Evolutionary conservation across 768 basidiomycete genomes (phyloP).

Genomic region (Leucocoprinus leucothites): DNA sequence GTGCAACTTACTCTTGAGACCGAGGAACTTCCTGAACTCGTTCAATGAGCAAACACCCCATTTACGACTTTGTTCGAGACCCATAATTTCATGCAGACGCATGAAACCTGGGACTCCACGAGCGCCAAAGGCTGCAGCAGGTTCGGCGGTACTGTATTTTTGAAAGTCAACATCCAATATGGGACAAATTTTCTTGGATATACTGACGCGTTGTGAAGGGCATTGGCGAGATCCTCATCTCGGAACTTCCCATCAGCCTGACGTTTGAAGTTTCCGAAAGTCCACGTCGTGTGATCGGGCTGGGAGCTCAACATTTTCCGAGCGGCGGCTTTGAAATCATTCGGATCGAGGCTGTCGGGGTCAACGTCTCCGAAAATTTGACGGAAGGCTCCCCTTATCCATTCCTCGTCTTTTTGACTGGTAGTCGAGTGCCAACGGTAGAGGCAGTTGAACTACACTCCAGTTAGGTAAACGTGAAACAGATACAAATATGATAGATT

Average conservation of each 20-base stretch:
- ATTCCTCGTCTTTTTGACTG: conserved; percentile 66
- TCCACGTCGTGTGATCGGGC: conserved; percentile 58
- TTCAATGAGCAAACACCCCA: conserved; percentile 87
- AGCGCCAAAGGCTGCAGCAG: conserved; percentile 73
- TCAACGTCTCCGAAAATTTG: conserved; percentile 48
- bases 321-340: conserved; percentile 52
- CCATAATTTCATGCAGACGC: conserved; percentile 81
- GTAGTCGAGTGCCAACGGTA: conserved; percentile 87
- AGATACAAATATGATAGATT: too few species aligned
- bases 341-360: conserved; percentile 36
- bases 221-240: conserved; percentile 65
- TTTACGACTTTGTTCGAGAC: conserved; percentile 67
- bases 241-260: conserved; percentile 59
- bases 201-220: conserved; percentile 67
- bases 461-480: too few species aligned
- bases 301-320: conserved; percentile 34
- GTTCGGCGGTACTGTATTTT: conserved; percentile 55
- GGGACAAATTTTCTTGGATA: background rate
- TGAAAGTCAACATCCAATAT: background rate
- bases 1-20: conserved; percentile 65
- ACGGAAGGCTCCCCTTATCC: conserved; percentile 51
- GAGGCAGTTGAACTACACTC: conserved; percentile 70
- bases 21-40: conserved; percentile 80
- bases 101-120: conserved; percentile 73
- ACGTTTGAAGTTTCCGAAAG: conserved; percentile 58